Evolutionary conservation across 2,329 filamentous ascomycete genomes (phyloP).

Genomic region (Venturia aucupariae): DNA sequence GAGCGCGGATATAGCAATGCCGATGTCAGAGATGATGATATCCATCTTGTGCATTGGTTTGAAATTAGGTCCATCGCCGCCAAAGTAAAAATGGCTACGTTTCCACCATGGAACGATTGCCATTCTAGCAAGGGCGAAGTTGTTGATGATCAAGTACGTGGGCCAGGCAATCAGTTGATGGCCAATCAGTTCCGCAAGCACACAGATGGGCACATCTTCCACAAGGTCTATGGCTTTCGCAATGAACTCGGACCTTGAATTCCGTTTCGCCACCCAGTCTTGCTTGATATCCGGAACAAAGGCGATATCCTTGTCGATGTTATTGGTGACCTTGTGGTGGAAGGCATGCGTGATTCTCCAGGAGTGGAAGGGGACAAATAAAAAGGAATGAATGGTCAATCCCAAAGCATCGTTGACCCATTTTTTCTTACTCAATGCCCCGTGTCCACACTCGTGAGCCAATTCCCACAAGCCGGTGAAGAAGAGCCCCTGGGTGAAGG

Average conservation of each 20-base stretch:
- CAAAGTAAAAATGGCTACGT: slow-evolving; percentile 39
- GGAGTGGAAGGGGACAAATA: slow-evolving; percentile 62
- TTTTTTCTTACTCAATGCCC: slow-evolving; percentile 52
- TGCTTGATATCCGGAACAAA: slow-evolving; percentile 25
- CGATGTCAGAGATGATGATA: slow-evolving; percentile 51
- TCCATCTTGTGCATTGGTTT: slow-evolving; percentile 52
- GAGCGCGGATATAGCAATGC: slow-evolving; percentile 41
- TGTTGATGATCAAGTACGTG: slow-evolving; percentile 53
- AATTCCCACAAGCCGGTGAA: slow-evolving; percentile 63
- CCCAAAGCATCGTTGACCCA: slow-evolving; percentile 53
- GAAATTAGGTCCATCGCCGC: slow-evolving; percentile 45
- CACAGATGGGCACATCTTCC: slow-evolving; percentile 54
- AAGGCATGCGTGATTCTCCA: slow-evolving; percentile 64
- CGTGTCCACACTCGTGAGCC: slow-evolving; percentile 63
- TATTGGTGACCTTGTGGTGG: slow-evolving; percentile 59
- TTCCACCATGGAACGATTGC: slow-evolving; percentile 6
- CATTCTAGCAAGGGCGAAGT: neutral
- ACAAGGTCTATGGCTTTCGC: slow-evolving; percentile 27
- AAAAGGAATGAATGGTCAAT: slow-evolving; percentile 55
- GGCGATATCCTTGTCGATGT: slow-evolving; percentile 54
- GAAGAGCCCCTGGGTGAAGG: slow-evolving; percentile 55
- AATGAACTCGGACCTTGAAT: slow-evolving; percentile 4
- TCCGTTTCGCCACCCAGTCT: neutral
- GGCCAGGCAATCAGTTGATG: slow-evolving; percentile 60
- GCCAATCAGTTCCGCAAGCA: slow-evolving; percentile 44